Evolutionary conservation across 2,329 filamentous ascomycete genomes (phyloP).

Genomic region (Parasarocladium wereldwijsianum): DNA sequence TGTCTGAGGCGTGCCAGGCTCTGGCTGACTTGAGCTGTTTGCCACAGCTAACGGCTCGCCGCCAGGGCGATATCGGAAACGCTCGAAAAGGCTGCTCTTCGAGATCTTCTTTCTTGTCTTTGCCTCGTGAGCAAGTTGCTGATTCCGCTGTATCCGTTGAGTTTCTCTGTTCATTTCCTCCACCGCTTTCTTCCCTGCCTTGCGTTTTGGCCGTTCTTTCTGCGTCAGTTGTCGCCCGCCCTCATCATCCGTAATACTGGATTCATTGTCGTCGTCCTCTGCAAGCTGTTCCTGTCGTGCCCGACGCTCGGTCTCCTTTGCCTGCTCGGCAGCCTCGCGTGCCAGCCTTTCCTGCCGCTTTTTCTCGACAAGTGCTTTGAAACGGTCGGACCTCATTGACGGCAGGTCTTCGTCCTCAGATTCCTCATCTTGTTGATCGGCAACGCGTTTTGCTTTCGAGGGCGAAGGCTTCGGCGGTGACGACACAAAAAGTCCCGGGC

Average conservation of each 20-base stretch:
- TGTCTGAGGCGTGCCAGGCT: slow-evolving; percentile 34
- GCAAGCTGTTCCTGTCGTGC: slow-evolving; percentile 20
- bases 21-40: slow-evolving; percentile 42
- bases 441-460: slow-evolving; percentile 17
- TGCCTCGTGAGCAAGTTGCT: slow-evolving; percentile 82
- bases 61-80: slow-evolving; percentile 57
- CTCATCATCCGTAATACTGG: slow-evolving; percentile 46
- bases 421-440: too few relatives aligned
- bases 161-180: slow-evolving; percentile 94
- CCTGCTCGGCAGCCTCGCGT: slow-evolving; percentile 44
- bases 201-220: slow-evolving; percentile 54
- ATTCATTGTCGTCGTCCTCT: slow-evolving; percentile 25
- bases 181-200: slow-evolving; percentile 85
- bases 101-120: slow-evolving; percentile 85
- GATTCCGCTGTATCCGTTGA: slow-evolving; percentile 74
- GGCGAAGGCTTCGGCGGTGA: slow-evolving; percentile 27
- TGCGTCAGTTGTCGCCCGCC: slow-evolving; percentile 55
- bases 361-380: slow-evolving; percentile 57
- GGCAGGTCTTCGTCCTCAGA: slow-evolving; percentile 35
- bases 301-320: slow-evolving; percentile 27
- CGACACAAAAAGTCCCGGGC: slow-evolving; percentile 40
- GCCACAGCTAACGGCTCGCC: slow-evolving; percentile 20
- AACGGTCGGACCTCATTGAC: slow-evolving; percentile 37
- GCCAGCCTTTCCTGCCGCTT: slow-evolving; percentile 59
- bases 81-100: slow-evolving; percentile 67